Evolutionary conservation across 768 basidiomycete species (phyloP), one percentile per base, ranked within the genome.

Genomic region (Boletus rubroflammeus): DNA sequence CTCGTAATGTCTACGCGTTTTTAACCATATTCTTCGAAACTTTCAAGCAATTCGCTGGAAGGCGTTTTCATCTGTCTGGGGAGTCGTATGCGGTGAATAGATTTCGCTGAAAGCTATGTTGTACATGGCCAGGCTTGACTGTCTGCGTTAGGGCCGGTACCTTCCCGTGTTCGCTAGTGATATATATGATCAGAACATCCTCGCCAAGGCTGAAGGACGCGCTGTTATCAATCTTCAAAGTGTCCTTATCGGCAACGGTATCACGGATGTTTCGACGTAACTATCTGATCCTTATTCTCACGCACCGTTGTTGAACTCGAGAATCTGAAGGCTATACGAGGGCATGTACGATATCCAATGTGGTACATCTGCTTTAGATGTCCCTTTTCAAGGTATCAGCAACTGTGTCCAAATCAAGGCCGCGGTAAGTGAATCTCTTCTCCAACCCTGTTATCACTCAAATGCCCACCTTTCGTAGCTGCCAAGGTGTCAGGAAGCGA

Each of bases 1-100:
- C 88, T 5, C 81, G 79, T 57, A 86, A 92, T 62, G 74, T 91
- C 36, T 77, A 85, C 46, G 84, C 88, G 0, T 92, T 92, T 69
- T 75, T 91, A 50, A 74, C 81, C 2, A 85, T 93, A 51, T 90
- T 91, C 72, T 88, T 90, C 60, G 85, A 90, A 58, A 84, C 84
- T 0, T 93, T 92, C 73, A 74, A 76, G 14, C 79, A 88, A 58
- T 90, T 88, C 68, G 66, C 81, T 45, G 86, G 86, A 3, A 72
- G 89, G 23, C 73, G 80, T 0, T 76, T 93, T 42, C 87, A 90
- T 58, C 75, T 92, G 47, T 77, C 88, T 0, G 90, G 90, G 13
- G 90, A 76, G 72, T 85, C 73, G 17, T 92, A 91, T 58, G 89
- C 81, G 1, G 89, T 88, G 56, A 54, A 82, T 70, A 23, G 21